Base-by-base conservation (phyloP, 371 early-diverging fungal genomes). In the Mortierella sp. region DNA sequence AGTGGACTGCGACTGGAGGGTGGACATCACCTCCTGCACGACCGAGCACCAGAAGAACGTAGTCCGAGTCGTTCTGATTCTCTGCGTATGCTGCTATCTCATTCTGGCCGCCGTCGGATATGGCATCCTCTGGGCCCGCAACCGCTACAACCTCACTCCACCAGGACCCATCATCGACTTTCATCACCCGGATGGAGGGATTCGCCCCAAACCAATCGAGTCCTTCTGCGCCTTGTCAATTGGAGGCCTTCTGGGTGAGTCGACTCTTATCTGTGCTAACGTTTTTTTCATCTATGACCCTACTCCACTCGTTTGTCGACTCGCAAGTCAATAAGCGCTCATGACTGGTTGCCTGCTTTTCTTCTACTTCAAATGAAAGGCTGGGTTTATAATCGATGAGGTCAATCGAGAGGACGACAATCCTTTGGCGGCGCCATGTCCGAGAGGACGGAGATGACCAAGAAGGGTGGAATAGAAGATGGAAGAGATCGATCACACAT, bases 1-100 rank as follows among this genome's bases (percentile, higher is more conserved):
- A 31, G 76, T 76, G 46, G 69, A 68, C 25, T 76, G 76, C 60
- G 76, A 76, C 61, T 76, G 76, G 76, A 59, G 76, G 46, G 69
- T 76, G 31, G 76, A 63, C 58, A 76, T 68, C 27, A 54, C 58
- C 47, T 68, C 68, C 41, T 76, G 76, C 55, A 44, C 31, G 19
- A 60, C 49, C 27, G 29, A 40, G 12, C 65, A 68, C 29, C 69
- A 76, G 21, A 29, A 31, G 21, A 37, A 21, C 28, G 54, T 65
- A 19, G 47, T 76, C 40, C 41, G 53, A 27, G 58, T 39, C 1
- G 69, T 76, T 10, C 27, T 76, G 37, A 60, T 60, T 37, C 40
- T 76, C 29, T 76, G 76, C 12, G 65, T 76, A n/a, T 63, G 68
- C 45, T 68, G 39, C 34, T 76, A 76, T 37, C 47, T 76, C 17